Percentiles rank a stretch among this genome's conserved stretches.
Conservation (phyloP, 805 yeast species). For the Hanseniaspora guilliermondii region DNA sequence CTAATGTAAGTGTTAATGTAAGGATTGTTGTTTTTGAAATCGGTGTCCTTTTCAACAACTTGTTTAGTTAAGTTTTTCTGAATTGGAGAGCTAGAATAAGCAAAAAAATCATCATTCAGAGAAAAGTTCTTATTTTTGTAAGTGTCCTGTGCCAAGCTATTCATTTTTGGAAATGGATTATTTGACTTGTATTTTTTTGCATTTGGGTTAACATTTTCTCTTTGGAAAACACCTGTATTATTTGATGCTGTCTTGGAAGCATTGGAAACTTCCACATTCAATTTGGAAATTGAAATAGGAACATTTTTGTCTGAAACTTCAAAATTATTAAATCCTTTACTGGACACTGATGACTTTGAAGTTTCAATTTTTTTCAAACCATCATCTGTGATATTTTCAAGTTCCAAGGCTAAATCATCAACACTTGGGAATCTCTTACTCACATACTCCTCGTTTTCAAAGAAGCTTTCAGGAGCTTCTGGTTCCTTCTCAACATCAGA, state of each 20-base stretch:
- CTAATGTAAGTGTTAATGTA: background rate
- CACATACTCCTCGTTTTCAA: background rate
- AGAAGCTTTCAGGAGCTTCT: background rate
- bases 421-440: constrained; percentile 12
- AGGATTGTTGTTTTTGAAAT: background rate
- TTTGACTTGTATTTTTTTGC: constrained; percentile 24
- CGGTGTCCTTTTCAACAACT: background rate
- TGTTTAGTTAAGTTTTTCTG: background rate
- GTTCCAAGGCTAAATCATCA: constrained; percentile 3
- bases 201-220: background rate
- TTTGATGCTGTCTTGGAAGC: background rate
- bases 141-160: constrained; percentile 2
- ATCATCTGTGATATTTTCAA: background rate
- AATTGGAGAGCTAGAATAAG: background rate
- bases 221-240: background rate
- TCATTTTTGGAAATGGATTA: constrained; percentile 27
- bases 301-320: background rate
- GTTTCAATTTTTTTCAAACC: constrained; percentile 1
- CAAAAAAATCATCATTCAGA: constrained; percentile 6
- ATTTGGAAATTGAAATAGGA: background rate
- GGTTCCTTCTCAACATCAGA: background rate
- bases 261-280: background rate
- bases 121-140: constrained; percentile 10
- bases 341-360: background rate
- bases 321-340: background rate